phyloP scores from a whole-genome alignment of 2,329 filamentous ascomycete species.

The Magnaporthales sp. region DNA sequence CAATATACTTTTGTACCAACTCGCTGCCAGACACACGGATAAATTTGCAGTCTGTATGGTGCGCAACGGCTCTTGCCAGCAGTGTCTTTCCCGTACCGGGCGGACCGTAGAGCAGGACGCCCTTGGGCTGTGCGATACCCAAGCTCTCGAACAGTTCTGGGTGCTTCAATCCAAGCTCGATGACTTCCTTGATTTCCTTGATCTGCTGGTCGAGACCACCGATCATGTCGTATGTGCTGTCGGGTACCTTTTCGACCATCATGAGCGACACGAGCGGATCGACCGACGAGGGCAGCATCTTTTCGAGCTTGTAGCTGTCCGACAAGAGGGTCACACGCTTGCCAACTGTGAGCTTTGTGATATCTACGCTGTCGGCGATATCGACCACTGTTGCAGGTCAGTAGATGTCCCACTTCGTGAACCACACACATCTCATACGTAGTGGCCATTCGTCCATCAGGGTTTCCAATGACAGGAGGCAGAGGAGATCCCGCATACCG shows the following conservation, averaged over 20 bases:
- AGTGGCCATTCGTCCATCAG: background rate
- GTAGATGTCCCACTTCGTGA: background rate
- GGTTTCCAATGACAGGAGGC: too few relatives aligned
- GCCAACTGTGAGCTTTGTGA: conserved; percentile 89
- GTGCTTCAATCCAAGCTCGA: conserved; percentile 96
- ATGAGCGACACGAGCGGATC: conserved; percentile 98
- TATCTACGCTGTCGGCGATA: conserved; percentile 87
- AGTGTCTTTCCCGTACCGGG: conserved; percentile 97
- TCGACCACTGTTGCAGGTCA: conserved; percentile 65
- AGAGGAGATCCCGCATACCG: conserved; percentile 45
- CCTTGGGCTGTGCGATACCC: conserved; percentile 96
- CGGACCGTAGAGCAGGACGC: conserved; percentile 90
- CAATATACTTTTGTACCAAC: conserved; percentile 98
- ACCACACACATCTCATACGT: background rate
- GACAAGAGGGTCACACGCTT: conserved; percentile 96
- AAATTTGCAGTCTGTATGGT: conserved; percentile 99
- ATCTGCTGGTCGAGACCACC: conserved; percentile 97
- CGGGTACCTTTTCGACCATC: conserved; percentile 99
- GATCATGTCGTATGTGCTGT: conserved; percentile 99
- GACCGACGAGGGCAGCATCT: conserved; percentile 95
- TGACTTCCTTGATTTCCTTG: conserved; percentile 99
- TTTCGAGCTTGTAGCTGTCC: conserved; percentile 97
- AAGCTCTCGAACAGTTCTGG: conserved; percentile 98
- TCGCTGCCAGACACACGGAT: conserved; percentile 95
- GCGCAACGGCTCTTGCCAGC: conserved; percentile 87